Evolutionary conservation across 768 basidiomycete genomes (phyloP), one percentile per base, ranked within the genome.

Genomic region (Imleria badia): DNA sequence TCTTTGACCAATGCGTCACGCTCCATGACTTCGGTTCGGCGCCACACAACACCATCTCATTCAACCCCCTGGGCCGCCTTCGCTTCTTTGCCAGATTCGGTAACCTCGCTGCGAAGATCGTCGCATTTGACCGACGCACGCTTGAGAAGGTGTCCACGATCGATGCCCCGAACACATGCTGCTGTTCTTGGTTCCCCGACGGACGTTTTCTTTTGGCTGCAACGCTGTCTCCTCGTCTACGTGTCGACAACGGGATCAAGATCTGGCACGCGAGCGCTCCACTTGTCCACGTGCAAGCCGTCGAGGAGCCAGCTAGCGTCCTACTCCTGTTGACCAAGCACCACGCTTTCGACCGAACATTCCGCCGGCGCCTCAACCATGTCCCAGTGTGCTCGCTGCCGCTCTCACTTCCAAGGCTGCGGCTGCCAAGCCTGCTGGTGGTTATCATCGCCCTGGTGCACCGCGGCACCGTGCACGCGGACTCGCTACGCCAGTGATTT

Each of bases 161-260:
- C 62, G 90, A 93, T 53, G 96, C 95, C 0, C 87, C 94, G 1
- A 98, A 98, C 68, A 93, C 96, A 0, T 94, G 92, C 0, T 79
- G 87, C 65, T 98, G 95, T 70, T 91, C 94, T 66, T 99, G 96
- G 96, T 92, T 90, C 14, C 89, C 94, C 0, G 91, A 94, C 57
- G 97, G 97, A 14, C 84, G 89, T 40, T 95, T 87, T 77, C 81
- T 99, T 23, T 78, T 99, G 61, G 98, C 96, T 9, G 94, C 95
- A 3, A 98, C 94, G 0, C 82, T 98, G n/a, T 94, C 91, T 17
- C 97, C 97, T 0, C 84, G 97, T 22, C 75, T 98, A 46, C 85
- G 97, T 36, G 97, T 99, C 55, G 97, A 99, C 75, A 98, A 99
- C 62, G 94, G 95, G 2, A 85, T 98, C 71, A 97, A 95, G 75